Conservation (phyloP, 2,329 filamentous ascomycete genomes). For the Scorias spongiosa region DNA sequence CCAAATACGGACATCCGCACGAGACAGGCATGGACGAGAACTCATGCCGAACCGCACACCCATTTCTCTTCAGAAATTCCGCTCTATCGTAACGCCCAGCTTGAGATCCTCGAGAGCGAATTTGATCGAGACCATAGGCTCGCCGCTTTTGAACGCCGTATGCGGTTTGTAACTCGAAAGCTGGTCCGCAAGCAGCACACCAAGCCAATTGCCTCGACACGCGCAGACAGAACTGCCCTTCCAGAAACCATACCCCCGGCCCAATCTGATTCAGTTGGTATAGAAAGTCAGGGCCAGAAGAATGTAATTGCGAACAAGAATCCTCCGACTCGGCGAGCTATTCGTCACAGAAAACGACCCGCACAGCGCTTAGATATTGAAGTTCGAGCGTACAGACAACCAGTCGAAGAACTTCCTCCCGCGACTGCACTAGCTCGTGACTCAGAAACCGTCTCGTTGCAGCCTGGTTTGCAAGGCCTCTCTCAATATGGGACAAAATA, state of each 20-base stretch:
- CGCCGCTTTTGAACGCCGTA: slow-evolving; percentile 21
- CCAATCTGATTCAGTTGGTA: too few relatives aligned
- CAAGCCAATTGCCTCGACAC: too few relatives aligned
- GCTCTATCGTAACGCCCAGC: slow-evolving; percentile 18
- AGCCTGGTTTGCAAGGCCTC: slow-evolving; percentile 21
- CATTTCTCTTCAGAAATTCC: too few relatives aligned
- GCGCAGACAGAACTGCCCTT: too few relatives aligned
- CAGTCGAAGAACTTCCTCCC: slow-evolving; percentile 22
- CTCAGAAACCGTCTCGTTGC: slow-evolving; percentile 19
- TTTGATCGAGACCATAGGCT: slow-evolving; percentile 21
- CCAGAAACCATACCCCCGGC: too few relatives aligned
- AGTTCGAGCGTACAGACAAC: slow-evolving; percentile 30
- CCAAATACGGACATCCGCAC: too few relatives aligned
- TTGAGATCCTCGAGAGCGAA: slow-evolving; percentile 27
- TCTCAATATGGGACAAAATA: slow-evolving; percentile 35
- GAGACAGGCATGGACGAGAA: too few relatives aligned
- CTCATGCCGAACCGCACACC: too few relatives aligned
- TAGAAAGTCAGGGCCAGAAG: too few relatives aligned
- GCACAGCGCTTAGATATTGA: slow-evolving; percentile 33
- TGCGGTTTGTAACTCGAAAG: slow-evolving; percentile 1
- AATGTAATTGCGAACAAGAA: too few relatives aligned
- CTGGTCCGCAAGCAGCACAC: not conserved
- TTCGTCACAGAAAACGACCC: slow-evolving; percentile 17
- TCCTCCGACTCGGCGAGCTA: slow-evolving; percentile 1
- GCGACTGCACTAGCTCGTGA: slow-evolving; percentile 15